These are phyloP conservation scores for Aspergillus melleus DNA, from an alignment of 2,329 filamentous ascomycete genomes.

Conservation along the genomic window DNA sequence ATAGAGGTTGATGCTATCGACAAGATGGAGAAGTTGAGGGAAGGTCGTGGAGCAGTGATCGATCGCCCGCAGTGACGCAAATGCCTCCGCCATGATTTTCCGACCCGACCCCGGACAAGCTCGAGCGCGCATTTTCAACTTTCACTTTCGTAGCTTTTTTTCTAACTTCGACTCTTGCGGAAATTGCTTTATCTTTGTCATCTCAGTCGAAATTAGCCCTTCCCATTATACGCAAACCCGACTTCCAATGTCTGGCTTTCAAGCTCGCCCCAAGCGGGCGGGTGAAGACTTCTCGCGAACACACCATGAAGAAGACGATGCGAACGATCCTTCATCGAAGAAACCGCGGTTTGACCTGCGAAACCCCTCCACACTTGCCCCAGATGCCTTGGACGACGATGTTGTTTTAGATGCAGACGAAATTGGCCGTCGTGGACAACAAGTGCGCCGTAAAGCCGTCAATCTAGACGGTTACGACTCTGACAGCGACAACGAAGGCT, in stretches of 20 bases:
- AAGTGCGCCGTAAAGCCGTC: slow-evolving; percentile 87
- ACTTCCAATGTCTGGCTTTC: slow-evolving; percentile 56
- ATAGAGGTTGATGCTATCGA: neutral
- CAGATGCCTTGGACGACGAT: slow-evolving; percentile 74
- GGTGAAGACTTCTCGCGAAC: slow-evolving; percentile 78
- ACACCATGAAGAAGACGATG: slow-evolving; percentile 61
- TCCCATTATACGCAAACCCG: neutral
- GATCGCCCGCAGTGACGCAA: slow-evolving; percentile 39
- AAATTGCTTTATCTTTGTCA: neutral
- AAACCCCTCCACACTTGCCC: slow-evolving; percentile 87
- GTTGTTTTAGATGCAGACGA: slow-evolving; percentile 86
- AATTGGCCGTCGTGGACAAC: slow-evolving; percentile 70
- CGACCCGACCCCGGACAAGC: slow-evolving; percentile 38
- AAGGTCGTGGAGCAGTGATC: slow-evolving; percentile 8
- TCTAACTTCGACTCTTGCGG: neutral
- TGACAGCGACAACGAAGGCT: slow-evolving; percentile 87
- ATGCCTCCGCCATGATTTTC: slow-evolving; percentile 40
- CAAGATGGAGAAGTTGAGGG: neutral
- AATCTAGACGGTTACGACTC: slow-evolving; percentile 97
- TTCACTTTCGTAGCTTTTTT: slow-evolving; percentile 2
- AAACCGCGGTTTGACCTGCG: slow-evolving; percentile 91
- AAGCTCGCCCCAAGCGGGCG: slow-evolving; percentile 77
- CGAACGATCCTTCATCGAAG: slow-evolving; percentile 57
- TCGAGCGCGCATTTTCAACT: slow-evolving; percentile 7
- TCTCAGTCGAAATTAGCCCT: neutral